Percentiles rank a stretch among this genome's conserved stretches.
Conservation (phyloP, 164 flowering plant genomes). For the Vitis vinifera region ASM3070453v1 NC_081805.1:6781001-6781500, state of each 20-base stretch:
- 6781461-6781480: slow-evolving; percentile 85
- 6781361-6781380: slow-evolving; percentile 89
- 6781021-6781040: no score
- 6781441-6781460: slow-evolving; percentile 62
- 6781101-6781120: no score
- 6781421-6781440: slow-evolving; percentile 66
- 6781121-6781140: no score
- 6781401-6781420: slow-evolving; percentile 86
- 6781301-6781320: slow-evolving; percentile 89
- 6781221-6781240: neutral
- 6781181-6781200: no score
- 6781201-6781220: no score
- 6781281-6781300: slow-evolving; percentile 92
- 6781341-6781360: slow-evolving; percentile 80
- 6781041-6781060: no score
- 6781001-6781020: no score
- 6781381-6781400: slow-evolving; percentile 79
- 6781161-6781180: no score
- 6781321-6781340: slow-evolving; percentile 96
- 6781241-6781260: slow-evolving; percentile 13
- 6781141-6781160: no score
- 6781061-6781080: no score
- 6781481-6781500: slow-evolving; percentile 67
- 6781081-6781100: no score
- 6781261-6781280: slow-evolving; percentile 79